A percentile compares a stretch with the other conserved stretches of the same genome.
Conservation (phyloP, 2,329 filamentous ascomycete species). For the Achaetomium macrosporum region DNA sequence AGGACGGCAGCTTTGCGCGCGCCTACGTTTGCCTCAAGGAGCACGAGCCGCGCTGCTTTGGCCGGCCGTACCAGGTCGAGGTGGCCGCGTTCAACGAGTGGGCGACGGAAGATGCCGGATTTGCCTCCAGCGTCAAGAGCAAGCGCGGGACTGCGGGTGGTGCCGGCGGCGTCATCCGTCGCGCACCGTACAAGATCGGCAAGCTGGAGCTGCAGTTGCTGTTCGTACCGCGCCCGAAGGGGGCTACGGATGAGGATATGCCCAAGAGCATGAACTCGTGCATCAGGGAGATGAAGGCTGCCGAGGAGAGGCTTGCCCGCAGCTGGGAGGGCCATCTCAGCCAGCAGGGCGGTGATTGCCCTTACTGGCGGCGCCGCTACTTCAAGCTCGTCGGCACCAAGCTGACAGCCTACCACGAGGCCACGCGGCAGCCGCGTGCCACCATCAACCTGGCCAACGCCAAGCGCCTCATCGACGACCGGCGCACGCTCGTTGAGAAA, state of each 20-base stretch:
- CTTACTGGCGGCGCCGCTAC: slow-evolving; percentile 95
- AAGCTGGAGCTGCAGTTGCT: slow-evolving; percentile 91
- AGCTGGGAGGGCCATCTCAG: slow-evolving; percentile 86
- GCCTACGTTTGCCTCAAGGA: slow-evolving; percentile 92
- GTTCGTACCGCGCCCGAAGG: slow-evolving; percentile 89
- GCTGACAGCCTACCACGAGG: slow-evolving; percentile 92
- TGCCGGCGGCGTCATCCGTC: slow-evolving; percentile 54
- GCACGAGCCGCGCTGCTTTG: slow-evolving; percentile 82
- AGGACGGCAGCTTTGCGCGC: slow-evolving; percentile 89
- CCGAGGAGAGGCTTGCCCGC: slow-evolving; percentile 70
- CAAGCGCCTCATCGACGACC: slow-evolving; percentile 88
- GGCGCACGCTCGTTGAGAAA: slow-evolving; percentile 73
- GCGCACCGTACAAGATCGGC: slow-evolving; percentile 93
- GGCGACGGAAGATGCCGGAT: slow-evolving; percentile 78
- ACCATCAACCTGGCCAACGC: slow-evolving; percentile 96
- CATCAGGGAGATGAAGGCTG: slow-evolving; percentile 86
- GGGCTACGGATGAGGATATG: slow-evolving; percentile 87
- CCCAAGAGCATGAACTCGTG: slow-evolving; percentile 99
- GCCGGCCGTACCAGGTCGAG: slow-evolving; percentile 80
- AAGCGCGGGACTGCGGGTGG: slow-evolving; percentile 62
- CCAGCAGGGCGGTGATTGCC: slow-evolving; percentile 96
- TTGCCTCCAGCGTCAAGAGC: slow-evolving; percentile 85
- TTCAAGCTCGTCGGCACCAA: slow-evolving; percentile 91
- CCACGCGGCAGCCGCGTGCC: slow-evolving; percentile 87
- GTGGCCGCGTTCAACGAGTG: slow-evolving; percentile 98